Evolutionary conservation across 257 asterid species (phyloP).

Genomic region (Gentiana dahurica): DNA sequence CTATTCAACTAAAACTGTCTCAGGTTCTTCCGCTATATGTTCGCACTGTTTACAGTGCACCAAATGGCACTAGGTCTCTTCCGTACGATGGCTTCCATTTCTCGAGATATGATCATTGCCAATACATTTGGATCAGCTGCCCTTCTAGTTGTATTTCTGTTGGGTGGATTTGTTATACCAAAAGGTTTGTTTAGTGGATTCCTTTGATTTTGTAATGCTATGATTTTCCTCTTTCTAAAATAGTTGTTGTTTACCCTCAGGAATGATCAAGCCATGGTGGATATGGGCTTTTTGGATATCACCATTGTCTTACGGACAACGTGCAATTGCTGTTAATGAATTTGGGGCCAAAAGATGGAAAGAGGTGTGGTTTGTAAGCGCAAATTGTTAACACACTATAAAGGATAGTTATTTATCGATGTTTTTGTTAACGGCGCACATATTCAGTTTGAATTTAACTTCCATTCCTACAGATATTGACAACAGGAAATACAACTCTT

Average conservation of each 20-base stretch:
- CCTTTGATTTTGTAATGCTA: background rate
- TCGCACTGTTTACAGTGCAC: slow-evolving; percentile 58
- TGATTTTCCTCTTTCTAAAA: background rate
- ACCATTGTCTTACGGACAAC: slow-evolving; percentile 74
- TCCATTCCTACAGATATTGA: slow-evolving; percentile 39
- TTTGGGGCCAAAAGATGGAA: slow-evolving; percentile 75
- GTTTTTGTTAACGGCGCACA: too few relatives aligned
- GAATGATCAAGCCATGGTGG: slow-evolving; percentile 92
- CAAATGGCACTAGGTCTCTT: slow-evolving; percentile 94
- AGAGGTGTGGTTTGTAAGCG: slow-evolving; percentile 34
- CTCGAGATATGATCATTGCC: slow-evolving; percentile 76
- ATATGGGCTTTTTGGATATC: slow-evolving; percentile 87
- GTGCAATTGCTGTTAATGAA: slow-evolving; percentile 76
- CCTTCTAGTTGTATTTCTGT: slow-evolving; percentile 46
- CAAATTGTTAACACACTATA: background rate
- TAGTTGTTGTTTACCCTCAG: slow-evolving; percentile 27
- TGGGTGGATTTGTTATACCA: slow-evolving; percentile 85
- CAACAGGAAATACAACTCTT: slow-evolving; percentile 34
- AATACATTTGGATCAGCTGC: slow-evolving; percentile 88
- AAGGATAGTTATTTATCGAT: background rate
- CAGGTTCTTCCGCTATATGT: slow-evolving; percentile 70
- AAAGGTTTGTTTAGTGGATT: slow-evolving; percentile 32
- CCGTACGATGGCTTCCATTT: slow-evolving; percentile 69
- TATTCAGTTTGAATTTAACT: slow-evolving; percentile 2
- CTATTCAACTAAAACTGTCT: slow-evolving; percentile 11